Evolutionary conservation across 2,329 filamentous ascomycete genomes (phyloP).

Genomic region (Tolypocladium cylindrosporum): DNA sequence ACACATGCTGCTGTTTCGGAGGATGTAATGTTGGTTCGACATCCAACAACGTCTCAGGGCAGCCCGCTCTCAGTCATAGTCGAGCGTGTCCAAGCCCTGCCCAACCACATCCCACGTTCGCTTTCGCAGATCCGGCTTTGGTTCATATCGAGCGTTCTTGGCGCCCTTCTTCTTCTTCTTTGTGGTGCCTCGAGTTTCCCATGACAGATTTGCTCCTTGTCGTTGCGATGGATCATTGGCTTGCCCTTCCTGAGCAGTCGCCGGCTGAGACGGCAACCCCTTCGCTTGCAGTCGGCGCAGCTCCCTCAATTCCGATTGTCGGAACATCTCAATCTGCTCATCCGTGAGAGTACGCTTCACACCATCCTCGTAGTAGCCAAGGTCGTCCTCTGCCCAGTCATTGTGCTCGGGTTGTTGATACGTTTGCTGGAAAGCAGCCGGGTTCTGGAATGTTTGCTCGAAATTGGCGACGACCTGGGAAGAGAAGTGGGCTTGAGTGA

Average conservation of each 20-base stretch:
- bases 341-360: constrained; percentile 84
- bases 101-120: constrained; percentile 59
- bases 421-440: constrained; percentile 13
- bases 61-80: constrained; percentile 42
- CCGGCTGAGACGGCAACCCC: constrained; percentile 15
- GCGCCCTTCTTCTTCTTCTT: constrained; percentile 28
- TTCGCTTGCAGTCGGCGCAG: constrained; percentile 38
- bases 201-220: not conserved
- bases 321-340: constrained; percentile 81
- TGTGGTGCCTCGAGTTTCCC: constrained; percentile 1
- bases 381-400: constrained; percentile 38
- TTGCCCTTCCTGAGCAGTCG: constrained; percentile 8
- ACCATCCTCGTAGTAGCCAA: constrained; percentile 82
- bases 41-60: not conserved
- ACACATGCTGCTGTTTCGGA: not conserved
- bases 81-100: constrained; percentile 45
- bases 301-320: constrained; percentile 75
- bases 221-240: not conserved
- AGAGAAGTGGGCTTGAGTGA: constrained; percentile 53
- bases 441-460: constrained; percentile 31
- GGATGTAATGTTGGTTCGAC: not conserved
- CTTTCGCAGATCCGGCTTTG: constrained; percentile 54
- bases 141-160: constrained; percentile 29
- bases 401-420: constrained; percentile 19
- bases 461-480: constrained; percentile 34